These are phyloP conservation scores for Erysiphe neolycopersici DNA, from an alignment of 2,329 filamentous ascomycete species.

Conservation along the genomic window DNA sequence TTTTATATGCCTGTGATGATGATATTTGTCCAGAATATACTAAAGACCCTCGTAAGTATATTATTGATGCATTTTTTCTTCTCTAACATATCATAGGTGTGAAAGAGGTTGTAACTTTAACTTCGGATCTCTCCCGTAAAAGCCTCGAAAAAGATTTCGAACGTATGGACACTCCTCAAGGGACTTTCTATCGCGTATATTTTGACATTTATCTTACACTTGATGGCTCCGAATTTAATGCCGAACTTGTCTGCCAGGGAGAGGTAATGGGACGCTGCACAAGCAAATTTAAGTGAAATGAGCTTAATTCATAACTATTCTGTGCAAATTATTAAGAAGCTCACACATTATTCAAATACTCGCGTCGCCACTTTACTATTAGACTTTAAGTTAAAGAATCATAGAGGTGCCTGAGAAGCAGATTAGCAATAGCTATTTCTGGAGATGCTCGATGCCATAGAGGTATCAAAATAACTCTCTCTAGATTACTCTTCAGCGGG, in stretches of 20 bases:
- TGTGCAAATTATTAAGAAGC: no score
- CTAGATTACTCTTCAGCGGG: no score
- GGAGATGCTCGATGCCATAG: no score
- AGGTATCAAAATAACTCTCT: no score
- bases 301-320: no score
- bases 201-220: slow-evolving; percentile 73
- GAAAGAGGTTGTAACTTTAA: slow-evolving; percentile 96
- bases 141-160: slow-evolving; percentile 99
- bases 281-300: slow-evolving; percentile 44
- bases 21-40: slow-evolving; percentile 97
- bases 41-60: slow-evolving; percentile 82
- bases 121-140: slow-evolving; percentile 87
- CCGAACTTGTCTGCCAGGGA: slow-evolving; percentile 94
- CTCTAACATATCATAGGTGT: slow-evolving; percentile 36
- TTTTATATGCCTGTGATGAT: slow-evolving; percentile 89
- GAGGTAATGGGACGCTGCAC: slow-evolving; percentile 97
- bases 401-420: no score
- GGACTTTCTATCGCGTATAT: slow-evolving; percentile 72
- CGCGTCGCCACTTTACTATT: no score
- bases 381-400: no score
- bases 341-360: no score
- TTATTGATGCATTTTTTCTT: not conserved
- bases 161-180: slow-evolving; percentile 95
- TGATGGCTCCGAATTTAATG: slow-evolving; percentile 92
- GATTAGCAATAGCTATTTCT: no score